Base-by-base conservation (phyloP, 148 eudicot genomes). In the Rhododendron henanense region DNA sequence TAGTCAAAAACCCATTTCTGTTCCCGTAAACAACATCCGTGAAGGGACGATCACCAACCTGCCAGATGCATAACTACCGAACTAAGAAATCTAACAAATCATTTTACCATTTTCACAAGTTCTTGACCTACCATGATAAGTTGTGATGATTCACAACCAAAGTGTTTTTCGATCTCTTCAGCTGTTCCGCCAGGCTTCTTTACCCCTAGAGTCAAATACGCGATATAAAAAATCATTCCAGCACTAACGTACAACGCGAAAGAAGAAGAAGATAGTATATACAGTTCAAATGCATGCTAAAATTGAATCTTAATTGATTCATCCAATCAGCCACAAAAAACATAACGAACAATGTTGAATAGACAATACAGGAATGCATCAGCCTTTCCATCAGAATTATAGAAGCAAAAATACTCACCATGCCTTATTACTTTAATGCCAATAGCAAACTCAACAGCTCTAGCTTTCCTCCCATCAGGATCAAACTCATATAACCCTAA, bases 41-140 rank as follows among this genome's bases (percentile, higher is more conserved):
- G 87, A 96, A 94, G 74, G 94, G 91, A 31, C 99, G 94, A 89
- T 96, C 99, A 77, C 99, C 99, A 41, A 96, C 92, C 94, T 92
- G 89, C 53, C 45, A 81, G n/a, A 81, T 81, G 78, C 69, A 85
- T 47, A 83, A 82, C 15, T 1, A 82, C n/a, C 15, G 44, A 15
- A 2, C 35, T 15, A 28, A 25, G 75, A 63, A 74, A 47, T 50
- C 39, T 44, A 85, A 31, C 31, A 41, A 33, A 28, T 50, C 63
- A 31, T 39, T 44, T 85, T 61, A n/a, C 13, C 80, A 59, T 71
- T 63, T 33, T 18, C 4, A 63, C n/a, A 59, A 41, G 9, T 77
- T 78, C 33, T 81, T 79, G 65, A 41, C 81, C 47, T 87, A 92
- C 98, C 97, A 96, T 93, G 28, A 95, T 94, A 9, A 96, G 90